These are phyloP conservation scores for Aspergillus sp. DNA, from an alignment of 2,329 filamentous ascomycete species.

Conservation along the genomic window DNA sequence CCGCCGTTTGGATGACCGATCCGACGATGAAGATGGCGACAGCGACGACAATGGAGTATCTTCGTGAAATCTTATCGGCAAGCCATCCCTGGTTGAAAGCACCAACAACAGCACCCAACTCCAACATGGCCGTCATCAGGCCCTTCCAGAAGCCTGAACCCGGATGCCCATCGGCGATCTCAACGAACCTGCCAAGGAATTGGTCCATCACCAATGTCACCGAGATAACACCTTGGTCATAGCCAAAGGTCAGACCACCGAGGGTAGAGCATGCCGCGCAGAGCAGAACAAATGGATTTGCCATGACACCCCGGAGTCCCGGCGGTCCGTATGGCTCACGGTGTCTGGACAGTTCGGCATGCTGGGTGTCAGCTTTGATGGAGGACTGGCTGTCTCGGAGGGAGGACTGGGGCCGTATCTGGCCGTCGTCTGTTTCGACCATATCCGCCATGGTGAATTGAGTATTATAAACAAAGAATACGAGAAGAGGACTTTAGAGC, in stretches of 20 bases:
- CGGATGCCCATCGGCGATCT: constrained; percentile 36
- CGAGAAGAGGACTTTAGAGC: neutral
- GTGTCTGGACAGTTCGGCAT: neutral
- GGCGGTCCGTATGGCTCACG: constrained; percentile 5
- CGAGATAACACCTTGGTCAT: constrained; percentile 48
- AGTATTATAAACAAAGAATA: neutral
- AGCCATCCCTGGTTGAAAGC: constrained; percentile 51
- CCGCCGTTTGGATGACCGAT: constrained; percentile 52
- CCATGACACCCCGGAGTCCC: neutral
- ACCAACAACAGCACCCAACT: constrained; percentile 51
- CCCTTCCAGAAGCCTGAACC: constrained; percentile 45
- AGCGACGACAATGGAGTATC: constrained; percentile 54
- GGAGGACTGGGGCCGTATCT: neutral
- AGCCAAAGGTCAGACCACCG: constrained; percentile 53
- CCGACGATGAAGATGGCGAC: constrained; percentile 54
- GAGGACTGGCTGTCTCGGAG: neutral
- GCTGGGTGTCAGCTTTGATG: neutral
- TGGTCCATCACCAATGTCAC: constrained; percentile 55
- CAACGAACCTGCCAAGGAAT: constrained; percentile 48
- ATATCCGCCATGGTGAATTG: neutral
- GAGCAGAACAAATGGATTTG: constrained; percentile 1
- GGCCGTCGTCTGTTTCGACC: neutral
- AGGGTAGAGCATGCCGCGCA: constrained; percentile 33
- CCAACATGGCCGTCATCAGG: constrained; percentile 57
- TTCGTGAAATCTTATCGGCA: constrained; percentile 54